A percentile compares a stretch with the other conserved stretches of the same genome.
phyloP scores from a whole-genome alignment of 495 filamentous ascomycete species.

The Usnea hakonensis region DNA sequence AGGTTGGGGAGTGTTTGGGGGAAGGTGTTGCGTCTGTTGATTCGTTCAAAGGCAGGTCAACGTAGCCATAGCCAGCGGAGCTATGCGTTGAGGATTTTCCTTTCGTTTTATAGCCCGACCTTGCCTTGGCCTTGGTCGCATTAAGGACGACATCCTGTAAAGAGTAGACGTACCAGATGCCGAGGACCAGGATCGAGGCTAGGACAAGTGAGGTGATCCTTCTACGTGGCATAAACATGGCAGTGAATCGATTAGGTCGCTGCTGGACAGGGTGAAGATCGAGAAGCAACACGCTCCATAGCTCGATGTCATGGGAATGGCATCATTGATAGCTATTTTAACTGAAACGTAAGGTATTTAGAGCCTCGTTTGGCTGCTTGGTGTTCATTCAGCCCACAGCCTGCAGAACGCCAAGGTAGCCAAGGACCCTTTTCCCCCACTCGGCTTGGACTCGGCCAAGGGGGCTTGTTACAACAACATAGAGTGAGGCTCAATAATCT shows the following conservation, averaged over 20 bases:
- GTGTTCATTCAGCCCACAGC: not conserved
- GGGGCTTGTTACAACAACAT: too few species aligned
- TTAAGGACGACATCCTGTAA: not conserved
- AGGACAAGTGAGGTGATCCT: conserved; percentile 3
- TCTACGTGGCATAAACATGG: conserved; percentile 13
- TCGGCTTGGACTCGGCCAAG: too few species aligned
- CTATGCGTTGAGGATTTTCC: not conserved
- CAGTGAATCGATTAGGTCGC: not conserved
- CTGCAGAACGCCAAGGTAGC: not conserved
- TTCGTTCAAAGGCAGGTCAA: not conserved
- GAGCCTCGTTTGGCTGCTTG: not conserved
- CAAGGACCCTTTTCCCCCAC: not conserved
- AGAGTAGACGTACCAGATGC: conserved; percentile 12
- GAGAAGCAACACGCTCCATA: not conserved
- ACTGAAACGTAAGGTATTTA: too few species aligned
- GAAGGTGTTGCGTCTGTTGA: not conserved
- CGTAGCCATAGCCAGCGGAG: not conserved
- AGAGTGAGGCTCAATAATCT: too few species aligned
- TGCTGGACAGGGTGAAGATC: not conserved
- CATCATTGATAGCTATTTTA: not conserved
- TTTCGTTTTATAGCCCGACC: not conserved
- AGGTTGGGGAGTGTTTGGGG: not conserved
- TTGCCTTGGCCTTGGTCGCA: not conserved
- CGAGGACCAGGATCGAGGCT: conserved; percentile 1
- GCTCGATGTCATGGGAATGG: not conserved